These are phyloP conservation scores for Apiospora koreana DNA, from an alignment of 2,329 filamentous ascomycete genomes.

Conservation along the genomic window DNA sequence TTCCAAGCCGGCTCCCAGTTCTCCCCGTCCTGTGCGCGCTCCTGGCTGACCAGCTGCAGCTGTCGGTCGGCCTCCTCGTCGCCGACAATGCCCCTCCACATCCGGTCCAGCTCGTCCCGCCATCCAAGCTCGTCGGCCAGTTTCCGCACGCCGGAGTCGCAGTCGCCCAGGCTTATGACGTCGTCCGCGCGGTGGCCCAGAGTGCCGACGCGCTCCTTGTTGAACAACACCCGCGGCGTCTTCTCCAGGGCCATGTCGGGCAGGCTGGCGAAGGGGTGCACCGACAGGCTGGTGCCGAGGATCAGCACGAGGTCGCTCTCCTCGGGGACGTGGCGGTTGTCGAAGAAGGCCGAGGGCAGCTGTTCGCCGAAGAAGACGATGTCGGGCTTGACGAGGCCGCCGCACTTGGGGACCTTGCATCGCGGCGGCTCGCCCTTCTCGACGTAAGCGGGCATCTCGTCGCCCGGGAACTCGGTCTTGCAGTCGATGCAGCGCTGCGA, in stretches of 20 bases:
- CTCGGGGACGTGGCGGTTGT: conserved; percentile 52
- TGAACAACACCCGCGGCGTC: conserved; percentile 81
- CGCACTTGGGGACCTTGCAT: conserved; percentile 64
- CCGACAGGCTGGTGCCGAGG: conserved; percentile 84
- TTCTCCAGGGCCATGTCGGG: conserved; percentile 63
- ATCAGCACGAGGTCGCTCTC: conserved; percentile 78
- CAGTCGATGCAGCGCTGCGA: conserved; percentile 91
- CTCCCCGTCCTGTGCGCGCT: not conserved
- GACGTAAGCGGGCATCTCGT: conserved; percentile 73
- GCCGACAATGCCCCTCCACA: conserved; percentile 72
- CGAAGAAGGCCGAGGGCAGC: conserved; percentile 64
- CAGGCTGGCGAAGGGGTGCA: conserved; percentile 86
- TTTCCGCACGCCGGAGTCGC: conserved; percentile 77
- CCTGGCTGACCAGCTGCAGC: conserved; percentile 20
- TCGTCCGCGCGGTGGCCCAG: conserved; percentile 80
- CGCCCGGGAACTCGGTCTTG: conserved; percentile 68
- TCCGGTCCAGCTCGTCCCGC: conserved; percentile 75
- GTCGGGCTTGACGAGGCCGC: conserved; percentile 85
- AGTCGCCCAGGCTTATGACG: conserved; percentile 79
- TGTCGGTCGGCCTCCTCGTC: conserved; percentile 57
- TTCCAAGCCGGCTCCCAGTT: not conserved
- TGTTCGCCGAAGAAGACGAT: conserved; percentile 88
- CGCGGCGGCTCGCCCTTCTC: conserved; percentile 66
- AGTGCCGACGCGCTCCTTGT: conserved; percentile 79
- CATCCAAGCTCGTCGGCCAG: conserved; percentile 83